A percentile compares a stretch with the other conserved stretches of the same genome.
Conservation (phyloP, 1,284 basidiomycete species). For the Xanthoconium separans region DNA sequence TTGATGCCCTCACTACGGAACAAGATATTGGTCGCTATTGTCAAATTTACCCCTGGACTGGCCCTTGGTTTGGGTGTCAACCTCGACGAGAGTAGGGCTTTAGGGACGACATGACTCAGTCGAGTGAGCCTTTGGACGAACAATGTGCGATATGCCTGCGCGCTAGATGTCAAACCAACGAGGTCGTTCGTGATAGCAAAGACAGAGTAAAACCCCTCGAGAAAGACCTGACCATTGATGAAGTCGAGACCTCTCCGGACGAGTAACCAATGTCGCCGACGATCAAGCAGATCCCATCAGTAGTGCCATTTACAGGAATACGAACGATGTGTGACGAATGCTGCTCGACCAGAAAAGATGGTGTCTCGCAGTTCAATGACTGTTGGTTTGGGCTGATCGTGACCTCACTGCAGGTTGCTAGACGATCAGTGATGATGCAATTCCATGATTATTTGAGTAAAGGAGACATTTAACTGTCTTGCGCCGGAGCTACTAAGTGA, state of each 20-base stretch:
- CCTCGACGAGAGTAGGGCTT: neutral
- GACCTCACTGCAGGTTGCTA: too few species aligned
- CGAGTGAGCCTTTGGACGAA: too few species aligned
- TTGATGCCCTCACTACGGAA: neutral
- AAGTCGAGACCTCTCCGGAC: constrained; percentile 49
- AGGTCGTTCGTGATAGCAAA: constrained; percentile 61
- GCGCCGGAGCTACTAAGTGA: too few species aligned
- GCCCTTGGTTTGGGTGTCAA: neutral
- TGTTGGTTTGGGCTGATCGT: too few species aligned
- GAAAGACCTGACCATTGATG: constrained; percentile 53
- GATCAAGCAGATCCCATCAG: constrained; percentile 48
- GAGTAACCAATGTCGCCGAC: constrained; percentile 40
- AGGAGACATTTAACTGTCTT: too few species aligned
- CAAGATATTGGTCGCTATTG: neutral
- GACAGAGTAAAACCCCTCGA: constrained; percentile 68
- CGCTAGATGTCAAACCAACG: too few species aligned
- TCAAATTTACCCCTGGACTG: neutral
- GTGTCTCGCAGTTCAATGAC: too few species aligned
- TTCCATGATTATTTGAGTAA: too few species aligned
- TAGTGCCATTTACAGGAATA: constrained; percentile 38
- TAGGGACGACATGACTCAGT: too few species aligned
- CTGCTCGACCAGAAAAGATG: too few species aligned
- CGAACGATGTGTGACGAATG: constrained; percentile 3
- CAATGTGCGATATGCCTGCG: too few species aligned
- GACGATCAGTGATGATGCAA: too few species aligned